Conservation (phyloP, 2,329 filamentous ascomycete genomes). For the Trichoderma sp. region DNA sequence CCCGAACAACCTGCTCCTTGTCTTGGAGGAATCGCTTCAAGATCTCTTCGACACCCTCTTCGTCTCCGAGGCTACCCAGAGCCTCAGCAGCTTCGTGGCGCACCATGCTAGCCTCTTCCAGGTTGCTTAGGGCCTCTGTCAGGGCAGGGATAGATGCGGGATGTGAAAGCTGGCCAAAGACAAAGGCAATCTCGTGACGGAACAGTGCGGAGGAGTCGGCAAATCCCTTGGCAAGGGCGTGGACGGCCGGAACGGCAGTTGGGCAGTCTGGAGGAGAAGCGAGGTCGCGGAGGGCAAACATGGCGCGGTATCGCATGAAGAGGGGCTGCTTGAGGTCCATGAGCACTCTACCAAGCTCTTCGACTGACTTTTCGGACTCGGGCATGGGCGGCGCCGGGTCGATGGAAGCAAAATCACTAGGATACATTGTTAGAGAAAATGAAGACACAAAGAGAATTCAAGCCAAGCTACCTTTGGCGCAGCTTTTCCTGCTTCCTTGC, state of each 20-base stretch:
- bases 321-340: conserved; percentile 78
- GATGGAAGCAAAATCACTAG: conserved; percentile 90
- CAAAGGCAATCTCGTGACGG: conserved; percentile 96
- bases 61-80: conserved; percentile 88
- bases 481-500: conserved; percentile 72
- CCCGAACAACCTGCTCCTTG: conserved; percentile 87
- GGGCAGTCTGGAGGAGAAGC: conserved; percentile 90
- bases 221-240: conserved; percentile 83
- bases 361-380: conserved; percentile 67
- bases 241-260: conserved; percentile 83
- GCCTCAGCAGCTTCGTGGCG: conserved; percentile 97
- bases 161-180: conserved; percentile 94
- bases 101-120: conserved; percentile 90
- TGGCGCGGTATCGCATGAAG: conserved; percentile 92
- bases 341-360: conserved; percentile 72
- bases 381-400: conserved; percentile 91
- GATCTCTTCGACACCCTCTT: conserved; percentile 87
- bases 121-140: conserved; percentile 73
- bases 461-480: conserved; percentile 67
- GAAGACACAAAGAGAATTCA: conserved; percentile 24
- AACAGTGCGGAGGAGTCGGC: conserved; percentile 87
- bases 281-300: conserved; percentile 95
- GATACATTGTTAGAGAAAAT: conserved; percentile 34
- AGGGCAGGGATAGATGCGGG: conserved; percentile 95
- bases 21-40: conserved; percentile 84